Base-by-base conservation (phyloP, 352 stramenopile genomes). In the Phytopythium cucurbitacearum region DNA sequence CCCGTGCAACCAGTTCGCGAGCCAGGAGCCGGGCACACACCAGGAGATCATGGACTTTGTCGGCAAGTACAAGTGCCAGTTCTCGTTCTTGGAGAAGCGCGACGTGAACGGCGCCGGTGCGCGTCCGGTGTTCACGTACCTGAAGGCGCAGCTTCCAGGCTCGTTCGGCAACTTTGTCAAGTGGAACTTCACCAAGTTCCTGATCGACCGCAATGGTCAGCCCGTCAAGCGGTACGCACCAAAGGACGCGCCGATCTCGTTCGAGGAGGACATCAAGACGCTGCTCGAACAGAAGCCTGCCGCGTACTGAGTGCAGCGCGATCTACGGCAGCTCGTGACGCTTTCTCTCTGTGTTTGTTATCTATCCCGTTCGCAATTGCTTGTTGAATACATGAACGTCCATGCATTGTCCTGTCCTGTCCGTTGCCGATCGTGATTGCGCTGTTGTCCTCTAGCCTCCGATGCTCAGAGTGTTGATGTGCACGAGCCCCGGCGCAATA, bases 181-280 rank as follows among this genome's bases (percentile, higher is more conserved):
- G 57, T 96, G 87, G 87, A 96, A 96, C 71, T 96, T 93, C 57
- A 89, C 78, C 28, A 96, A 94, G 65, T 97, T 97, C 58, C 59
- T 97, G 11, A 73, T 97, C 5, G 90, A 97, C 67, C 76, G 81
- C 58, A 80, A 94, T 40, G 89, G 89, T n/a, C 69, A 76, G 54
- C 84, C 90, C 38, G 67, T 69, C 53, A 90, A 94, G 60, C 71
- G 89, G 6, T 96, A 71, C 51, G 73, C 67, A 0, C 80, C 86
- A 0, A 87, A 75, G 54, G 83, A 80, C 16, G 57, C 61, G 54
- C 85, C 85, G 13, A 46, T 87, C 8, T 83, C 81, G 42, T 85
- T 97, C 58, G 81, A 87, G 39, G 62, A 69, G 36, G 78, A 90
- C 51, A 94, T 97, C 62, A 72, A 89, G 53, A 64, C 73, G 45